These are phyloP conservation scores for Scheffersomyces amazonensis DNA, from an alignment of 805 yeast species.

Conservation along the genomic window DNA sequence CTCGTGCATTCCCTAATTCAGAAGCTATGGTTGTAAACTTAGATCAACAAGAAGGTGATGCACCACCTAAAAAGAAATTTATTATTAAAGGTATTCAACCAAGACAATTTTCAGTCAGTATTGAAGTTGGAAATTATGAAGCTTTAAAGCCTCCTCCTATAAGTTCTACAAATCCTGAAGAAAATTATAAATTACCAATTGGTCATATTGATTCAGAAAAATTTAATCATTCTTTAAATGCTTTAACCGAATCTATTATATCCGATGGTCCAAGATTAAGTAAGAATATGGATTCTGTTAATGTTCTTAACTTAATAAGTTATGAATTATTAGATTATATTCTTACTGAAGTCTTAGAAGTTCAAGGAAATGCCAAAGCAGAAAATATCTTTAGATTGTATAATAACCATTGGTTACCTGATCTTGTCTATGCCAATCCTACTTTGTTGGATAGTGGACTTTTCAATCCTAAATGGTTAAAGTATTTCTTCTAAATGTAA, in stretches of 20 bases:
- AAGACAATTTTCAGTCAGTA: constrained; percentile 54
- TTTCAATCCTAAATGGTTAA: constrained; percentile 35
- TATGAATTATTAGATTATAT: constrained; percentile 33
- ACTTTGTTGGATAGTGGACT: constrained; percentile 32
- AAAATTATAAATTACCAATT: constrained; percentile 21
- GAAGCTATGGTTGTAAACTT: constrained; percentile 88
- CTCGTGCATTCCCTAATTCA: constrained; percentile 81
- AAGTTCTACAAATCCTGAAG: constrained; percentile 9
- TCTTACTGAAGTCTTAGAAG: constrained; percentile 22
- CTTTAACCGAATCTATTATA: constrained; percentile 14
- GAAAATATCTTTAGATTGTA: constrained; percentile 31
- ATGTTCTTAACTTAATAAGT: constrained; percentile 27
- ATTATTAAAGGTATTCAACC: constrained; percentile 95
- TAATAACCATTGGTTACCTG: constrained; percentile 40
- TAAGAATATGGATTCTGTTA: constrained; percentile 12
- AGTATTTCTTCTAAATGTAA: constrained; percentile 27
- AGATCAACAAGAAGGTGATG: constrained; percentile 13
- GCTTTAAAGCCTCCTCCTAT: constrained; percentile 28
- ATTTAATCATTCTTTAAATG: constrained; percentile 25
- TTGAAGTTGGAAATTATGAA: constrained; percentile 42
- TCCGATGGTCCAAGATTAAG: constrained; percentile 15
- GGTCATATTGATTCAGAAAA: constrained; percentile 35
- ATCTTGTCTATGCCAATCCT: constrained; percentile 39
- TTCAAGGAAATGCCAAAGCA: constrained; percentile 13
- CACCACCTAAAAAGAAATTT: constrained; percentile 66